Conservation (phyloP, 2,329 filamentous ascomycete species). For the Diaporthe sp. region DNA sequence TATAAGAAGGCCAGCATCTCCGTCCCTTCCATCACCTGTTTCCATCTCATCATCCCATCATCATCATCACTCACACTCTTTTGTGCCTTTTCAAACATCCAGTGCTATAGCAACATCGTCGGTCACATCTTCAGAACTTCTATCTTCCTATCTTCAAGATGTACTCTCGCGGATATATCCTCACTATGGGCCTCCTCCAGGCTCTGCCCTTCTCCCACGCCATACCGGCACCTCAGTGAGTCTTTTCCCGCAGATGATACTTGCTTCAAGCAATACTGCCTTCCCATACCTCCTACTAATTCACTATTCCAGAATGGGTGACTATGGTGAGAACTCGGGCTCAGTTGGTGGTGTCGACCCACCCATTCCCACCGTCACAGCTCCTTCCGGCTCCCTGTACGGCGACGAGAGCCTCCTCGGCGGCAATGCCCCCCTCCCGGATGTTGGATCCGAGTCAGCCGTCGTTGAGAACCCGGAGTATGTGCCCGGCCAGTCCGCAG, state of each 20-base stretch:
- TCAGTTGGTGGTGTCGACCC: constrained; percentile 53
- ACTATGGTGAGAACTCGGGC: constrained; percentile 54
- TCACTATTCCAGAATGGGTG: constrained; percentile 44
- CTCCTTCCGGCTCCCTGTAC: constrained; percentile 51
- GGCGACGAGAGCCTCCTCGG: constrained; percentile 52
- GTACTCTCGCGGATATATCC: constrained; percentile 8
- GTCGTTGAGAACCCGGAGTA: constrained; percentile 51
- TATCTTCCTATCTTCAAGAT: constrained; percentile 1
- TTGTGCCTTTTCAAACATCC: not conserved
- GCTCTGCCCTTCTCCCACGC: constrained; percentile 18
- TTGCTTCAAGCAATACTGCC: not conserved
- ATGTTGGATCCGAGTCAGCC: constrained; percentile 48
- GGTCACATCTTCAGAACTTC: not conserved
- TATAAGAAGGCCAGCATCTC: constrained; percentile 3
- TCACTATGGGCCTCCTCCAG: constrained; percentile 28
- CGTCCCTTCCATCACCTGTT: not conserved
- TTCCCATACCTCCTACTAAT: not conserved
- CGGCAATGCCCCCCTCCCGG: constrained; percentile 50
- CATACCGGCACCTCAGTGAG: constrained; percentile 32
- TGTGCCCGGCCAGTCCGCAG: constrained; percentile 61
- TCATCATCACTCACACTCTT: constrained; percentile 12
- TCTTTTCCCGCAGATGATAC: too few species aligned
- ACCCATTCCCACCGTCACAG: constrained; percentile 50
- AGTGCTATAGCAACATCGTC: not conserved
- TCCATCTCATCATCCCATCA: not conserved